Evolutionary conservation across 352 stramenopile genomes (phyloP).

Genomic region (Pythium volutum): DNA sequence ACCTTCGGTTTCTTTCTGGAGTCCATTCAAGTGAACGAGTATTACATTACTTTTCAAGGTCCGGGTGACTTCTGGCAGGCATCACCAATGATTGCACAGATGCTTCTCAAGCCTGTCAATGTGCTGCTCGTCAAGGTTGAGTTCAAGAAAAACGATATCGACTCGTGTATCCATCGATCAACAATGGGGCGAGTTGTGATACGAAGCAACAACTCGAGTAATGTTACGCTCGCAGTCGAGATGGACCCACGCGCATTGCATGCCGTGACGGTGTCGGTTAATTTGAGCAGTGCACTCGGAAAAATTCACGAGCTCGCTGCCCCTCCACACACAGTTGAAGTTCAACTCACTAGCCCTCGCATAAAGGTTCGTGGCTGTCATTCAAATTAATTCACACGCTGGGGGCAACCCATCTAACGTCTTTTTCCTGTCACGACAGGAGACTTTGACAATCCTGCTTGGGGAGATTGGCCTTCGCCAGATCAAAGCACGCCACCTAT

Average conservation of each 20-base stretch:
- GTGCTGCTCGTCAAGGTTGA: slow-evolving; percentile 9
- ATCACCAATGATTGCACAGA: slow-evolving; percentile 12
- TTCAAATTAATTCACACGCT: background rate
- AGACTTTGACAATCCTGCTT: slow-evolving; percentile 6
- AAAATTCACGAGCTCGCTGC: slow-evolving; percentile 5
- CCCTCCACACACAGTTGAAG: background rate
- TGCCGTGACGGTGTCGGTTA: background rate
- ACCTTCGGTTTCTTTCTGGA: slow-evolving; percentile 4
- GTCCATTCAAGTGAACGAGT: slow-evolving; percentile 21
- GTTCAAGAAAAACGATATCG: slow-evolving; percentile 9
- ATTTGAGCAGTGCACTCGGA: background rate
- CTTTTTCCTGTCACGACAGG: background rate
- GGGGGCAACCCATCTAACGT: background rate
- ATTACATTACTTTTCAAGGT: slow-evolving; percentile 11
- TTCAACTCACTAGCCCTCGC: slow-evolving; percentile 9
- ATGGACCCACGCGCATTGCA: background rate
- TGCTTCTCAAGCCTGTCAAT: slow-evolving; percentile 6
- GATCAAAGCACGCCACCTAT: background rate
- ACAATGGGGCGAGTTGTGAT: slow-evolving; percentile 2
- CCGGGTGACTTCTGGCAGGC: slow-evolving; percentile 9
- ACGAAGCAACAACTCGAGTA: slow-evolving; percentile 11
- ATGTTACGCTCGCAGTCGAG: background rate
- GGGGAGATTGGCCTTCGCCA: background rate
- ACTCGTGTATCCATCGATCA: slow-evolving; percentile 4
- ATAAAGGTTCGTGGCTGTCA: background rate